Base-by-base conservation (phyloP, 2,329 filamentous ascomycete species). In the Arthrinium puccinioides region DNA sequence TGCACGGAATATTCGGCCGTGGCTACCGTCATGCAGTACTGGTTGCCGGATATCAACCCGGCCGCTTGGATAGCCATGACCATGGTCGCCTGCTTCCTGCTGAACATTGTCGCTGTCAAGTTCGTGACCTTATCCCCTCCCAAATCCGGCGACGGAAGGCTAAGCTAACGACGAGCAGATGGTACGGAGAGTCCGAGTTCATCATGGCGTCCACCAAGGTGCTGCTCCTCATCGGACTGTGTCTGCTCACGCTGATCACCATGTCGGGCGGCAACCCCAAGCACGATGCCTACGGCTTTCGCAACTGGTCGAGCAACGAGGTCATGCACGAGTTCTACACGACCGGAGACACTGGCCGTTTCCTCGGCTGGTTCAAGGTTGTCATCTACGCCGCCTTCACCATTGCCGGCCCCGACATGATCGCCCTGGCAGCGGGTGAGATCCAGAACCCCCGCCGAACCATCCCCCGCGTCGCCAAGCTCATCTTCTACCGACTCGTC, bases 221-320 rank as follows among this genome's bases (percentile, higher is more conserved):
- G 26, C 42, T 67, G 16, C 54, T 66, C n/a, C 53, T 67, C 15
- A 45, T 80, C 38, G 74, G 73, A 2, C 63, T 83, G 37, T 69
- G 82, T 42, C 48, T 63, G 43, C 78, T 71, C 53, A 79, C 77
- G 3, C 76, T 82, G 52, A 66, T 82, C 48, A 69, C 68, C 39
- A 80, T 81, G 76, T 54, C 79, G 5, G 77, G 76, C 9, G 77
- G 74, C 13, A 81, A 80, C 43, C 77, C 77, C 0, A 49, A 69
- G 4, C 61, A 67, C 18, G 72, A 76, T 45, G 57, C 68, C 4
- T 76, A 70, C 46, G 74, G 74, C 4, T 78, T 77, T 50, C 62
- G 72, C 16, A 71, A 69, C 46, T 73, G 69, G 46, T 37, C 35
- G 19, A 29, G 38, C 27, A 41, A 41, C 29, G 38, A 44, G 35